Evolutionary conservation across 2,329 filamentous ascomycete species (phyloP), one percentile per base, ranked within the genome.

Genomic region (Fusarium marasasianum): DNA sequence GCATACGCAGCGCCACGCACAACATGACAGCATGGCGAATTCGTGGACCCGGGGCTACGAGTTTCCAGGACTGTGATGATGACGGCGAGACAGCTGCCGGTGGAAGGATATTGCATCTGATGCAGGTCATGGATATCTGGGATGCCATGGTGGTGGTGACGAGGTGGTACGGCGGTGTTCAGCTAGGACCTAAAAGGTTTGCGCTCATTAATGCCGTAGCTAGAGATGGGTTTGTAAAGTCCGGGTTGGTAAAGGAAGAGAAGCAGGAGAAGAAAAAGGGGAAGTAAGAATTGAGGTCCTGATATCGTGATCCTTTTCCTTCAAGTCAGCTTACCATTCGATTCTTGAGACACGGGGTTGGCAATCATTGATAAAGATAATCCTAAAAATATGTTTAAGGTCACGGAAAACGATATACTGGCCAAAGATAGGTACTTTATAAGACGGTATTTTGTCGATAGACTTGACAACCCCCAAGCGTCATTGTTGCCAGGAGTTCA

Each of bases 1-100:
- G 93, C 76, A 92, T 94, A 41, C 92, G 94, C n/a, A 86, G 88
- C 53, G 96, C 96, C 9, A 95, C 96, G 69, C 96, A 99, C 82
- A 98, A 98, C 82, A 98, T 99, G 80, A 95, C 93, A 26, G 96
- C 96, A 3, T 98, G 95, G 94, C 90, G 96, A 17, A 95, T 98
- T 62, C 90, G 89, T 37, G 90, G 89, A 0, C 79, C 83, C 1
- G 84, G 85, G 85, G 64, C 84, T 83, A 72, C 87, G 57, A 84
- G 85, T 35, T 94, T 92, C 76, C 95, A 98, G 82, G 96, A 99
- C 83, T 98, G 92, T 80, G 94, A 99, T 78, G 96, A 99, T 78
- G 96, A 99, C 81, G 96, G 96, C 6, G 96, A 99, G 87, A 93
- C 93, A 33, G 96, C 96, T 11, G 96, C 96, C 0, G 96, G 96